phyloP scores from a whole-genome alignment of 495 filamentous ascomycete species.

The Annulohypoxylon nitens region DNA sequence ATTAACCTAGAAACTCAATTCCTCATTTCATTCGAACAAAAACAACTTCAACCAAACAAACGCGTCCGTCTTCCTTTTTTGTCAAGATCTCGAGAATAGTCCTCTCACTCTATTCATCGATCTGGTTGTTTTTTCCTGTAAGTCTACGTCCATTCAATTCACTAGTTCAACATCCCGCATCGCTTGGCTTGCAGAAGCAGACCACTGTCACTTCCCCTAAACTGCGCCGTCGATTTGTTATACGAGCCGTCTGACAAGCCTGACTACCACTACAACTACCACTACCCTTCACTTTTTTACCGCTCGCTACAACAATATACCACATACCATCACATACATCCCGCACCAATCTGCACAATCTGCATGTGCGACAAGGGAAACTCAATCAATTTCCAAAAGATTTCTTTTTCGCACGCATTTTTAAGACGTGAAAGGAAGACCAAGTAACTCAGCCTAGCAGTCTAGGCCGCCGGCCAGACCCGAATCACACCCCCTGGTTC shows the following conservation, averaged over 20 bases:
- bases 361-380: slow-evolving; percentile 29
- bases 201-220: slow-evolving; percentile 17
- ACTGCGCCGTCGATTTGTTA: slow-evolving; percentile 20
- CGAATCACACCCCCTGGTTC: slow-evolving; percentile 43
- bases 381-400: slow-evolving; percentile 19
- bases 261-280: neutral
- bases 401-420: slow-evolving; percentile 18
- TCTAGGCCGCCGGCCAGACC: slow-evolving; percentile 36
- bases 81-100: slow-evolving; percentile 3
- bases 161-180: slow-evolving; percentile 2
- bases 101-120: slow-evolving; percentile 5
- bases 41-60: slow-evolving; percentile 12
- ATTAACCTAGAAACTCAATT: slow-evolving; percentile 33
- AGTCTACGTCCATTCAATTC: neutral
- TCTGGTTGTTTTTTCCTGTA: slow-evolving; percentile 12
- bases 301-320: slow-evolving; percentile 27
- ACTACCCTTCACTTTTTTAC: neutral
- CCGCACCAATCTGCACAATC: slow-evolving; percentile 14
- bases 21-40: slow-evolving; percentile 27
- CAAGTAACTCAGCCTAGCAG: slow-evolving; percentile 23
- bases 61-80: slow-evolving; percentile 1
- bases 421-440: slow-evolving; percentile 25
- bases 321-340: neutral
- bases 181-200: slow-evolving; percentile 21
- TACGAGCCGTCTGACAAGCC: slow-evolving; percentile 20